Base-by-base conservation (phyloP, 1,139 yeast genomes). In the Blastobotrys indianensis region DNA sequence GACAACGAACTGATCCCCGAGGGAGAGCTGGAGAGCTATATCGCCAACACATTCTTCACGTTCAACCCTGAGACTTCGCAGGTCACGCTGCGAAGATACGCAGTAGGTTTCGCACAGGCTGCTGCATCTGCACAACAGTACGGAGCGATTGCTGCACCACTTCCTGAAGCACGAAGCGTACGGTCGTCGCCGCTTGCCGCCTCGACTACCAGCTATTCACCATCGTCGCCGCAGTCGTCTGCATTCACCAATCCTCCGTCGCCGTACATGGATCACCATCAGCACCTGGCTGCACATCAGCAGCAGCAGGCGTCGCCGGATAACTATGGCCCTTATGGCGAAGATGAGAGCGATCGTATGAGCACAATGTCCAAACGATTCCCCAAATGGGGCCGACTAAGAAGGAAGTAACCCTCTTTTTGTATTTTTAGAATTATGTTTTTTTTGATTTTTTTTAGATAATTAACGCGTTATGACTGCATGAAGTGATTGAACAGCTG, bases 41-140 rank as follows among this genome's bases (percentile, higher is more conserved):
- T 49, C 32, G 39, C 46, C 12, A 41, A 47, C 39, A 49, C 52
- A 8, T 37, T 32, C 36, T 31, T 49, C 25, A 42, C 46, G 4
- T 46, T 16, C 20, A 49, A 46, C 41, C 40, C 44, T 9, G 51
- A 45, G 28, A 49, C 45, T 4, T 40, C 41, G 2, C 47, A 44
- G 12, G 45, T 49, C 13, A 48, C 51, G n/a, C 34, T 48, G 2
- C 28, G 43, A 7, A 39, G 41, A 28, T 41, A 47, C 37, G 47
- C 47, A 1, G 37, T 31, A 2, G 47, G 47, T 5, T 41, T 44
- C 5, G 45, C 47, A 3, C 37, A 40, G 39, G 50, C 50, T 5
- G 47, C 45, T 13, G 34, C 41, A 10, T 31, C 33, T 3, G 39
- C 30, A 13, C 28, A 17, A 10, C 35, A 29, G 17, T 12, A 38